Evolutionary conservation across 1,284 basidiomycete genomes (phyloP).

Genomic region (Coniferiporia weirii): DNA sequence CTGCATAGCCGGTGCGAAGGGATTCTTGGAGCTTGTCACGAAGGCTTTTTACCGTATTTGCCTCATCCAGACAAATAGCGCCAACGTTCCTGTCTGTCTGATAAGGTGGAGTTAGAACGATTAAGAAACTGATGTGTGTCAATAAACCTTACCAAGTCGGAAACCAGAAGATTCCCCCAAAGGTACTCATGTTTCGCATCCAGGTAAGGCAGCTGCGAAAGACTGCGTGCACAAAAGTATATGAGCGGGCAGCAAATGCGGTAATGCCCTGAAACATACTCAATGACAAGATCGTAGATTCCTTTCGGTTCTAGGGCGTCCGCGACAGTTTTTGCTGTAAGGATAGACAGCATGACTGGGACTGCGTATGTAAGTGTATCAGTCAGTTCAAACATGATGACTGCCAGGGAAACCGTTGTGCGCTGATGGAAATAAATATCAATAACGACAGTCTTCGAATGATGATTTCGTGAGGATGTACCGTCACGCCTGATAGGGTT

Average conservation of each 20-base stretch:
- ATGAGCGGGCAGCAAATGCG: background rate
- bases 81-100: constrained; percentile 63
- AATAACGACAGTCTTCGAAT: constrained; percentile 4
- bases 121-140: background rate
- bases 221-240: constrained; percentile 28
- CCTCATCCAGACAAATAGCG: constrained; percentile 58
- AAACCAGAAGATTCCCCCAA: constrained; percentile 74
- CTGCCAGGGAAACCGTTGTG: constrained; percentile 88
- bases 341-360: constrained; percentile 86
- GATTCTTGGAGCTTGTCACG: constrained; percentile 61
- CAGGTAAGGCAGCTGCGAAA: constrained; percentile 83
- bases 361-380: constrained; percentile 93
- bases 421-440: constrained; percentile 38
- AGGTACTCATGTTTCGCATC: constrained; percentile 85
- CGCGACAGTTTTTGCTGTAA: constrained; percentile 91
- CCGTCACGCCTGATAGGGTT: constrained; percentile 83
- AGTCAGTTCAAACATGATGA: constrained; percentile 93
- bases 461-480: constrained; percentile 29
- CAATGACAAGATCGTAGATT: constrained; percentile 94
- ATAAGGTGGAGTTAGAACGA: constrained; percentile 13
- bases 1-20: constrained; percentile 59
- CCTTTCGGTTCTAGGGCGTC: constrained; percentile 92
- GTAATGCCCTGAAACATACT: constrained; percentile 38
- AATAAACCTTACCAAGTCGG: constrained; percentile 57
- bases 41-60: constrained; percentile 70